Base-by-base conservation (phyloP, 148 eudicot genomes). In the Linanthus parryae region DNA sequence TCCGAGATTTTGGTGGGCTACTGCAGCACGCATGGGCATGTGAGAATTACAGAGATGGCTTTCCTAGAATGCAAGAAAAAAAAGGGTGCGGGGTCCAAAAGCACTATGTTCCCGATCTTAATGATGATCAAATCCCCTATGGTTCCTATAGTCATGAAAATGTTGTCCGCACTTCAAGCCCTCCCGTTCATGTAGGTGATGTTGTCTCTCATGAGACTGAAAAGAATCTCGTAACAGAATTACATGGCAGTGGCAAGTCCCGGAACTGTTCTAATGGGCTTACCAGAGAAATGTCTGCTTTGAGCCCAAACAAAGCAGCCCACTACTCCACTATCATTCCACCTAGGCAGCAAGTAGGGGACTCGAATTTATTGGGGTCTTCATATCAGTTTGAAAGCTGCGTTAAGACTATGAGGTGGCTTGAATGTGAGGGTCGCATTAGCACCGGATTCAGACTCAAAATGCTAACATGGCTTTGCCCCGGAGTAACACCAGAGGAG, bases 381-480 rank as follows among this genome's bases (percentile, higher is more conserved):
- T 63, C 87, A 63, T 94, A 81, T 36, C 84, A 70, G 53, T 87
- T 79, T 27, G 98, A 91, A 64, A 71, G 65, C 44, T 83, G 96
- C 54, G 90, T 91, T 35, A 83, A 81, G 75, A 66, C 65, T 15
- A 84, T 91, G 48, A 78, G 94, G 39, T 52, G 63, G 73, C 63
- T 91, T 54, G 98, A 91, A 59, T 75, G 83, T 23, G 54, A 73
- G 16, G 96, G 94, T 18, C 58, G 73, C 36, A 68, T 91, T 16
- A 70, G 65, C 36, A 74, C 54, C 61, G 94, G 81, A 50, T 87
- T 87, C 42, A 83, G 95, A 57, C 57, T 83, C 59, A 91, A 83
- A n/a, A 29, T 91, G 39, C 56, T 91, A 42, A 87, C 94, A 18
- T 91, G 98, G 98, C 84, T 79, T 65, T 79, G 98, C 69, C 68